Conservation (phyloP, 176 grass and related monocot genomes). For the Musa acuminata region DNA sequence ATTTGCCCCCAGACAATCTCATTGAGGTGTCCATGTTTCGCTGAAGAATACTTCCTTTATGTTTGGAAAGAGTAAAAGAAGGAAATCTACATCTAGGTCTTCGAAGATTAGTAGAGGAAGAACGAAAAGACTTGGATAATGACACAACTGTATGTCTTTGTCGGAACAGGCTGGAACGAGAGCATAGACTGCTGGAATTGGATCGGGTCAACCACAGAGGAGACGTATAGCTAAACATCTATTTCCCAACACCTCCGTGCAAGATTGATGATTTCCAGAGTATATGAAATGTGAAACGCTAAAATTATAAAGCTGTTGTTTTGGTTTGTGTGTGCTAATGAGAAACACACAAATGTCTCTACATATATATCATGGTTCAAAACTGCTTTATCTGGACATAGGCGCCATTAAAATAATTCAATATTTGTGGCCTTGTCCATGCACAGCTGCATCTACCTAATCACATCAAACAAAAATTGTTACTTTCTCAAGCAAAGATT, state of each 20-base stretch:
- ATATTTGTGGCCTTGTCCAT: too few relatives aligned
- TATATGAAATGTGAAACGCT: neutral
- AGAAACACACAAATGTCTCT: neutral
- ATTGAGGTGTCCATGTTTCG: slow-evolving; percentile 40
- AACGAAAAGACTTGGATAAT: slow-evolving; percentile 21
- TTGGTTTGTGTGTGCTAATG: neutral
- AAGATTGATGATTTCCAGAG: neutral
- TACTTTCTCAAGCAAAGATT: too few relatives aligned
- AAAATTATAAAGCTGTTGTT: neutral
- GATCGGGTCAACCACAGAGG: slow-evolving; percentile 23
- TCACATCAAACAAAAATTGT: too few relatives aligned
- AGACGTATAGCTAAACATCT: slow-evolving; percentile 42
- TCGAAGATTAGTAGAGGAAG: slow-evolving; percentile 17
- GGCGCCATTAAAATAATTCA: too few relatives aligned
- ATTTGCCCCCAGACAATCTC: slow-evolving; percentile 46
- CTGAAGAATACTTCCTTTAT: slow-evolving; percentile 24
- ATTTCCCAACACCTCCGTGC: neutral
- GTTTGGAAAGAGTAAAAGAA: slow-evolving; percentile 20
- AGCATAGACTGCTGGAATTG: slow-evolving; percentile 26
- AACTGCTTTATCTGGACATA: neutral
- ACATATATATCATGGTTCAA: neutral
- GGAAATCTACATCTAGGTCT: slow-evolving; percentile 6
- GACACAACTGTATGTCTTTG: slow-evolving; percentile 24
- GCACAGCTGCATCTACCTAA: too few relatives aligned
- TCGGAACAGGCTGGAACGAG: slow-evolving; percentile 28